Evolutionary conservation across 257 asterid genomes (phyloP).

Genomic region (Nemophila menziesii): DNA sequence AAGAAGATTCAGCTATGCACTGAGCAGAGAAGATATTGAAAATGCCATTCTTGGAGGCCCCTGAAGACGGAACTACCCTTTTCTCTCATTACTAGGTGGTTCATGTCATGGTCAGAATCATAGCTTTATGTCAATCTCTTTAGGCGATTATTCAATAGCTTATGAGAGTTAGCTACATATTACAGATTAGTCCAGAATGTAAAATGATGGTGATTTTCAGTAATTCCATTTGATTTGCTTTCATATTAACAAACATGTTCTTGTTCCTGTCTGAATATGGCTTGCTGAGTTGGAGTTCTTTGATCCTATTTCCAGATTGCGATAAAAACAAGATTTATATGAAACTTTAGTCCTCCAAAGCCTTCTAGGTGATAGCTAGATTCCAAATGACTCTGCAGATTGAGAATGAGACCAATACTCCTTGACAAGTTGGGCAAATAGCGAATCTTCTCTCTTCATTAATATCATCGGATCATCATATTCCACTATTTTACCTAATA

Average conservation of each 20-base stretch:
- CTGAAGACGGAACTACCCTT: slow-evolving; percentile 11
- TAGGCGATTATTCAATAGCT: background rate
- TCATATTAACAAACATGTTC: background rate
- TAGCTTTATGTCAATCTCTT: background rate
- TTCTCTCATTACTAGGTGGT: background rate
- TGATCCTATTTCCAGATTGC: background rate
- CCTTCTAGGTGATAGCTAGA: slow-evolving; percentile 1
- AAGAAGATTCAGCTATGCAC: slow-evolving; percentile 90
- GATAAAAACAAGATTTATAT: no score
- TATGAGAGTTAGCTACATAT: background rate
- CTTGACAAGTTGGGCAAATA: slow-evolving; percentile 73
- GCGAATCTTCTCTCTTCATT: slow-evolving; percentile 58
- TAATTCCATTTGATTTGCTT: background rate
- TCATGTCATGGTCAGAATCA: background rate
- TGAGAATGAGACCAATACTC: slow-evolving; percentile 77
- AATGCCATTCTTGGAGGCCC: slow-evolving; percentile 99
- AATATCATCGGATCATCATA: slow-evolving; percentile 70
- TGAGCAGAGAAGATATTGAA: slow-evolving; percentile 93
- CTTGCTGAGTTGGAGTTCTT: background rate
- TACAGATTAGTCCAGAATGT: background rate
- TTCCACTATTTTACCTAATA: slow-evolving; percentile 64
- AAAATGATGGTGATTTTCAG: background rate
- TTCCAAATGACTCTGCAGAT: slow-evolving; percentile 31
- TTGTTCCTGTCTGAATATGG: background rate
- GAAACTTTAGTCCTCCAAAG: background rate